Percentiles rank a stretch among this genome's conserved stretches.
phyloP scores from a whole-genome alignment of 306 rosid genomes.

The Rosa lucieae region DNA sequence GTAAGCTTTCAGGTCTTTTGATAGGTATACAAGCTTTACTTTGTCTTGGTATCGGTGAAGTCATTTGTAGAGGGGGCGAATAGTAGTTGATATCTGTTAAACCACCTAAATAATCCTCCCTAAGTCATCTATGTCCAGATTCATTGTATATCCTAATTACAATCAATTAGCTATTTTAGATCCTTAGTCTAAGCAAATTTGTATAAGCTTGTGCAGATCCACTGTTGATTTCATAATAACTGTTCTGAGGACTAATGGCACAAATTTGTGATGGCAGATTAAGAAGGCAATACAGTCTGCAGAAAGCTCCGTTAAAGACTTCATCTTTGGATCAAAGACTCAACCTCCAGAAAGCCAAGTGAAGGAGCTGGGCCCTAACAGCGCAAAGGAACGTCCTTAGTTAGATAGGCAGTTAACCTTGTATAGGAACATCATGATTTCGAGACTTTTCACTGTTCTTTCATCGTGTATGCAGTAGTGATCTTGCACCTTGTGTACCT shows the following conservation, averaged over 20 bases:
- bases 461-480: background rate
- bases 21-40: background rate
- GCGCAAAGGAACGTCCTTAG: conserved; percentile 50
- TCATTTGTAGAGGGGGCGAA: background rate
- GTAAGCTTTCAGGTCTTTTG: background rate
- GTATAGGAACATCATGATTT: conserved; percentile 32
- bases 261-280: conserved; percentile 48
- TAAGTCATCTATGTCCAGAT: no score
- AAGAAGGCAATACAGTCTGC: conserved; percentile 65
- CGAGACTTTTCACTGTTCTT: conserved; percentile 3
- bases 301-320: conserved; percentile 56
- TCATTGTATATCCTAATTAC: no score
- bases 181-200: no score
- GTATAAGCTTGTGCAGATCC: no score
- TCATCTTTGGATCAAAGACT: conserved; percentile 56
- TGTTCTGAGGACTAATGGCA: conserved; percentile 26
- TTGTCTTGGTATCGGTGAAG: background rate
- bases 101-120: no score
- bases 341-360: conserved; percentile 39
- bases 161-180: no score
- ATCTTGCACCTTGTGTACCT: conserved; percentile 1
- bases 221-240: background rate
- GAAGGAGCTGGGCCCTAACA: conserved; percentile 37
- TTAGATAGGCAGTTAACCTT: conserved; percentile 23
- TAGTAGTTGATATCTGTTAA: background rate